Evolutionary conservation across 73 alveolate genomes (phyloP).

Genomic region (Paramecium biaurelia): DNA sequence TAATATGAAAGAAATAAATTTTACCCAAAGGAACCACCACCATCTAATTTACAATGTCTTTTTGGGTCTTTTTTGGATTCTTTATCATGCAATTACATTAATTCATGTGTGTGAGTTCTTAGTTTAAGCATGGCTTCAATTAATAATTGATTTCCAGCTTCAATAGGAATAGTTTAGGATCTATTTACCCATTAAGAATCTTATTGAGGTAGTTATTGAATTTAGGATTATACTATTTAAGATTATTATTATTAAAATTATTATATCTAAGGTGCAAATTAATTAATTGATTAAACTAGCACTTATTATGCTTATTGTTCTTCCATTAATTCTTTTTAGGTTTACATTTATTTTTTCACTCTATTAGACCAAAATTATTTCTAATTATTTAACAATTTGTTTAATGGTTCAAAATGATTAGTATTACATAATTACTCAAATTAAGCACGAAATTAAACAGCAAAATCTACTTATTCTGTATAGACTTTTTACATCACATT

Average conservation of each 20-base stretch:
- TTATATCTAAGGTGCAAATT: background rate
- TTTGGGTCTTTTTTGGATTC: background rate
- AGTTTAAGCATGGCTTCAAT: background rate
- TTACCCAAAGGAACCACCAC: conserved; percentile 46
- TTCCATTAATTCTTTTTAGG: background rate
- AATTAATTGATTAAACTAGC: background rate
- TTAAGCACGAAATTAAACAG: background rate
- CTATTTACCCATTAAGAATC: background rate
- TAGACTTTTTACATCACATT: conserved; percentile 14
- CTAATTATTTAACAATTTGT: background rate
- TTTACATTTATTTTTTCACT: background rate
- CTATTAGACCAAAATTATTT: background rate
- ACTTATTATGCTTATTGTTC: background rate
- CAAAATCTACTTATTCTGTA: conserved; percentile 6
- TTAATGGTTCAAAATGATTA: background rate
- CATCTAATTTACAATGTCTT: conserved; percentile 15
- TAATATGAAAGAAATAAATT: background rate
- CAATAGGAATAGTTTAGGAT: background rate
- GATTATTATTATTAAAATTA: background rate
- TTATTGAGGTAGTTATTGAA: no score
- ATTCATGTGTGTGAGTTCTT: conserved; percentile 1
- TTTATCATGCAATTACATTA: background rate
- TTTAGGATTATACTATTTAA: background rate
- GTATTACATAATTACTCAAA: background rate
- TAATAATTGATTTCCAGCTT: background rate